phyloP scores from a whole-genome alignment of 139 green algal species.

The Chlorella sorokiniana region DNA sequence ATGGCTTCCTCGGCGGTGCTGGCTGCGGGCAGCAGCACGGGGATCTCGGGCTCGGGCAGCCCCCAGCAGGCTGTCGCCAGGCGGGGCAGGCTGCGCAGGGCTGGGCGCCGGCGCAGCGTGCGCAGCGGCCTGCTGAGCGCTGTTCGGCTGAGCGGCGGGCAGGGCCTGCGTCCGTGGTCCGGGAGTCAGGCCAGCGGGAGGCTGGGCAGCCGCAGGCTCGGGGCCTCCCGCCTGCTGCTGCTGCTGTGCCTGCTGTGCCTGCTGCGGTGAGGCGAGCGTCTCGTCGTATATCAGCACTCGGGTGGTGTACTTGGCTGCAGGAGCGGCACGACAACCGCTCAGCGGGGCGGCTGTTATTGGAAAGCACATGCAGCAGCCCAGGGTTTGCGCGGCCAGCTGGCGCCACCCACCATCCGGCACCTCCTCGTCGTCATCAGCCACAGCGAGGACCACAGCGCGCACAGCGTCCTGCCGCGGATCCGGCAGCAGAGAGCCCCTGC shows the following conservation, averaged over 20 bases:
- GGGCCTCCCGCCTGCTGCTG: background rate
- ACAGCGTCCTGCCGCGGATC: slow-evolving; percentile 86
- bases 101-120: background rate
- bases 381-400: too few relatives aligned
- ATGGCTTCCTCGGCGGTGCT: slow-evolving; percentile 8
- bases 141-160: background rate
- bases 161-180: background rate
- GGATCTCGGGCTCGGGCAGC: slow-evolving; percentile 2
- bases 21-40: background rate
- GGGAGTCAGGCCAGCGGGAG: background rate
- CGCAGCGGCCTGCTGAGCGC: background rate
- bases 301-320: slow-evolving; percentile 35
- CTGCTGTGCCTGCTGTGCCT: background rate
- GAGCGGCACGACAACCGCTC: background rate
- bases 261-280: background rate
- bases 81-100: too few relatives aligned
- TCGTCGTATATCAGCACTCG: slow-evolving; percentile 26
- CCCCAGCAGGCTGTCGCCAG: background rate
- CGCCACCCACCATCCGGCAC: slow-evolving; percentile 36
- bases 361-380: too few relatives aligned
- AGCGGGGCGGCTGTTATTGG: too few relatives aligned
- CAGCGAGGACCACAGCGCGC: slow-evolving; percentile 60
- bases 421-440: slow-evolving; percentile 60
- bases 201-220: background rate
- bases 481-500: slow-evolving; percentile 73